A percentile compares a stretch with the other conserved stretches of the same genome.
phyloP scores from a whole-genome alignment of 495 filamentous ascomycete species.

The Penicillium roqueforti region DNA sequence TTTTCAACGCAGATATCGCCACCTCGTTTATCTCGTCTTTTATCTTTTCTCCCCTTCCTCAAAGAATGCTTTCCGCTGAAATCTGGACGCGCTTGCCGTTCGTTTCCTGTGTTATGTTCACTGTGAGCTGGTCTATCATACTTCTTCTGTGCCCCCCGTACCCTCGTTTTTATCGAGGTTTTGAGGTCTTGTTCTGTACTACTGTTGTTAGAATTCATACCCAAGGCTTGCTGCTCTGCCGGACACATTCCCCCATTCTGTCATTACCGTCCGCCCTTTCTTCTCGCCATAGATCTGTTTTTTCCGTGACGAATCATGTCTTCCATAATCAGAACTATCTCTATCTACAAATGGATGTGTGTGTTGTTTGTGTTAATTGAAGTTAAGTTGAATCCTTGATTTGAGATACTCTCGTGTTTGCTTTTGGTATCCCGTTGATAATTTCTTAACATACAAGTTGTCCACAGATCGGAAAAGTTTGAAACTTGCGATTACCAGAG shows the following conservation, averaged over 20 bases:
- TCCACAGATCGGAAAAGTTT: neutral
- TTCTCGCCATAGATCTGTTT: neutral
- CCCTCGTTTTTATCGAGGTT: neutral
- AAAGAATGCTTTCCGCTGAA: neutral
- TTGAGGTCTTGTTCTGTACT: conserved; percentile 2
- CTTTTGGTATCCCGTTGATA: neutral
- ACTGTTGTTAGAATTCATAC: conserved; percentile 17
- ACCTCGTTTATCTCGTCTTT: neutral
- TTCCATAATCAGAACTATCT: conserved; percentile 6
- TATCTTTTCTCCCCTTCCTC: neutral
- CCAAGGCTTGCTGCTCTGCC: conserved; percentile 3
- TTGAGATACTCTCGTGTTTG: neutral
- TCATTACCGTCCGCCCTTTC: conserved; percentile 7
- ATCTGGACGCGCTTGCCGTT: neutral
- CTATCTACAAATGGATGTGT: neutral
- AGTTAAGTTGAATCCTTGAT: neutral
- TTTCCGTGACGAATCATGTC: conserved; percentile 6
- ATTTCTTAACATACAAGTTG: neutral
- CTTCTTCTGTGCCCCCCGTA: neutral
- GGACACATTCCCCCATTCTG: neutral
- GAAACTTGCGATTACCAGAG: neutral
- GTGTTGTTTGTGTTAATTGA: neutral
- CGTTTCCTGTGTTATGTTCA: neutral
- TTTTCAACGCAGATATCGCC: neutral
- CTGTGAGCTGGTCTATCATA: neutral